Conservation (phyloP, 2,329 filamentous ascomycete species). For the Ascochyta koolunga region DNA sequence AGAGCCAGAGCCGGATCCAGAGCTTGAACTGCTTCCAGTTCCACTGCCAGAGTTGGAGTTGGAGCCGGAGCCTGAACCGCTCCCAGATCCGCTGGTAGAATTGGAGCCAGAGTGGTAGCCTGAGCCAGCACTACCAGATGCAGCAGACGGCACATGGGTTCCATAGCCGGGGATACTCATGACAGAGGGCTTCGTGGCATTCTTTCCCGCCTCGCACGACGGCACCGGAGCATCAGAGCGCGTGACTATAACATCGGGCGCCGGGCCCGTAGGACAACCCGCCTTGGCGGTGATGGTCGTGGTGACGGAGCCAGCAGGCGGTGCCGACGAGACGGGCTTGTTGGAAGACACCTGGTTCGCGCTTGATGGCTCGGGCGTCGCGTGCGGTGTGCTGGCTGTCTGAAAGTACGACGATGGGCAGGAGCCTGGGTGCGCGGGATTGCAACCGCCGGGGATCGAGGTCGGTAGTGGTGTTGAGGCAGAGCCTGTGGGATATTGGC, state of each 20-base stretch:
- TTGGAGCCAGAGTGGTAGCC: not conserved
- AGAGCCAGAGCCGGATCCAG: not conserved
- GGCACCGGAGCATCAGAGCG: conserved; percentile 21
- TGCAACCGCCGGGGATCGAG: not conserved
- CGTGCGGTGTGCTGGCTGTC: not conserved
- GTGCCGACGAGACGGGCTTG: not conserved
- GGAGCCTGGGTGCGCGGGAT: too few species aligned
- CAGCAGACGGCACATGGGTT: not conserved
- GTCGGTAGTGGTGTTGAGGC: not conserved
- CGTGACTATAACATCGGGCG: conserved; percentile 25
- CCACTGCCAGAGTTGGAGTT: too few species aligned
- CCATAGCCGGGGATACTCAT: conserved; percentile 22
- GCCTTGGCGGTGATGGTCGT: conserved; percentile 24
- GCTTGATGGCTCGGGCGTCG: too few species aligned
- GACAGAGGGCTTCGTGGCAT: conserved; percentile 26
- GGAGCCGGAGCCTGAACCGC: not conserved
- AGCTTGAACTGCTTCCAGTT: not conserved
- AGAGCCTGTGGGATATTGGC: not conserved
- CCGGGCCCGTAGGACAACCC: conserved; percentile 22
- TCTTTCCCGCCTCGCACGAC: conserved; percentile 23
- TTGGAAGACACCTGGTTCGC: not conserved
- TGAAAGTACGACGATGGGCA: not conserved
- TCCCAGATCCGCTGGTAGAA: not conserved
- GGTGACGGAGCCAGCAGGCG: conserved; percentile 3
- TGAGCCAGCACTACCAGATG: not conserved